Conservation (phyloP, 2,329 filamentous ascomycete genomes). For the Pyricularia sp. region DNA sequence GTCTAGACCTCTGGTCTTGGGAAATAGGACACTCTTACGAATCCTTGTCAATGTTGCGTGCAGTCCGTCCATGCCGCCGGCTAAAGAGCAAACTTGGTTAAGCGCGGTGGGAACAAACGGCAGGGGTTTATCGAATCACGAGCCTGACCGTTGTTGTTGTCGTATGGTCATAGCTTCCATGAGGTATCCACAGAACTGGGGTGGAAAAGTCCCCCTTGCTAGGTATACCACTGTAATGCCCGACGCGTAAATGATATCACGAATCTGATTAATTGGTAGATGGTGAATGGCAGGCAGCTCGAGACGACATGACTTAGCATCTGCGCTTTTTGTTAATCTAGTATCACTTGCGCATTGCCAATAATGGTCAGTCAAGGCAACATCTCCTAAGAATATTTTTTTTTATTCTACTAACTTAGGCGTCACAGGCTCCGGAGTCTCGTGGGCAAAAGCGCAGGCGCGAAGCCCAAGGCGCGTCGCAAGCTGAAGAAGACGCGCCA, state of each 20-base stretch:
- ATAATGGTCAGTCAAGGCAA: not conserved
- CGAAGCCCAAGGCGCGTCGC: slow-evolving; percentile 15
- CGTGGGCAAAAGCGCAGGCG: slow-evolving; percentile 22
- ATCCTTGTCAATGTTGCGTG: not conserved
- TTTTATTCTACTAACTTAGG: not conserved
- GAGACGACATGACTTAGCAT: not conserved
- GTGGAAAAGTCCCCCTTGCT: not conserved
- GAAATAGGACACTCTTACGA: slow-evolving; percentile 2
- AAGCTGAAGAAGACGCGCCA: slow-evolving; percentile 12
- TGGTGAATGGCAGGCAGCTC: not conserved
- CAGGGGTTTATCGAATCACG: not conserved
- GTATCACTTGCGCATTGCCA: not conserved
- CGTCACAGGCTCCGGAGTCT: slow-evolving; percentile 11
- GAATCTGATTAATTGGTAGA: not conserved
- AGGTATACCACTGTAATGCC: not conserved
- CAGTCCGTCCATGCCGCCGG: slow-evolving; percentile 1
- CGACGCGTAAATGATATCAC: not conserved
- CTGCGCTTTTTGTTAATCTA: not conserved
- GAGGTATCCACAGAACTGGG: not conserved
- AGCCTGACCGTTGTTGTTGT: not conserved
- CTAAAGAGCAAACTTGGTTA: not conserved
- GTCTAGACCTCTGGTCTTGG: slow-evolving; percentile 1
- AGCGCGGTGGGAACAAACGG: not conserved
- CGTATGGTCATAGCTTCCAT: not conserved
- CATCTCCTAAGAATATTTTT: not conserved